Evolutionary conservation across 768 basidiomycete species (phyloP).

Genomic region (Cystofilobasidium capitatum): DNA sequence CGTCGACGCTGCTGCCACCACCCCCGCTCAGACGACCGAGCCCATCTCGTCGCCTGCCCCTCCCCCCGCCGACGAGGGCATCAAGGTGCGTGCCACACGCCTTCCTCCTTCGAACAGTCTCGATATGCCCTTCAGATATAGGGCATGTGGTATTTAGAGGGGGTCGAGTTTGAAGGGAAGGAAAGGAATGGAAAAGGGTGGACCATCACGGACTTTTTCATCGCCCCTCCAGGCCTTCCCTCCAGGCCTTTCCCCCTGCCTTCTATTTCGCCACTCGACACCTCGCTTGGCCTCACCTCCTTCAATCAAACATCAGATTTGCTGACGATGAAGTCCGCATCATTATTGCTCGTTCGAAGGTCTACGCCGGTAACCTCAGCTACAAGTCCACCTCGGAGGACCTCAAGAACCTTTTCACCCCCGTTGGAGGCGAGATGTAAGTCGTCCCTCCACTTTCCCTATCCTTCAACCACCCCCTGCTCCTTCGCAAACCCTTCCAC

Average conservation of each 20-base stretch:
- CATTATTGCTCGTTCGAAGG: conserved; percentile 43
- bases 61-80: neutral
- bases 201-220: conserved; percentile 8
- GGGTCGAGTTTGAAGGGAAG: no score
- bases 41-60: neutral
- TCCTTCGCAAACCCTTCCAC: neutral
- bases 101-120: neutral
- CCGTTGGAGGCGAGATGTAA: conserved; percentile 77
- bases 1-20: neutral
- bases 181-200: no score
- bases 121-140: neutral
- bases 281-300: neutral
- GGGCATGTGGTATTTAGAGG: no score
- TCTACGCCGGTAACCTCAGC: conserved; percentile 92
- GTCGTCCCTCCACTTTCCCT: conserved; percentile 38
- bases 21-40: neutral
- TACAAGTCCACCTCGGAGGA: conserved; percentile 88
- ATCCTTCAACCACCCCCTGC: neutral
- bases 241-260: no score
- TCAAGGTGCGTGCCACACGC: neutral
- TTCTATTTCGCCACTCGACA: neutral
- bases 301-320: no score
- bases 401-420: conserved; percentile 87
- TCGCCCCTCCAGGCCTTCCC: no score
- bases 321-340: neutral